phyloP scores from a whole-genome alignment of 1,284 basidiomycete genomes.

The Ceratobasidium sp. region DNA sequence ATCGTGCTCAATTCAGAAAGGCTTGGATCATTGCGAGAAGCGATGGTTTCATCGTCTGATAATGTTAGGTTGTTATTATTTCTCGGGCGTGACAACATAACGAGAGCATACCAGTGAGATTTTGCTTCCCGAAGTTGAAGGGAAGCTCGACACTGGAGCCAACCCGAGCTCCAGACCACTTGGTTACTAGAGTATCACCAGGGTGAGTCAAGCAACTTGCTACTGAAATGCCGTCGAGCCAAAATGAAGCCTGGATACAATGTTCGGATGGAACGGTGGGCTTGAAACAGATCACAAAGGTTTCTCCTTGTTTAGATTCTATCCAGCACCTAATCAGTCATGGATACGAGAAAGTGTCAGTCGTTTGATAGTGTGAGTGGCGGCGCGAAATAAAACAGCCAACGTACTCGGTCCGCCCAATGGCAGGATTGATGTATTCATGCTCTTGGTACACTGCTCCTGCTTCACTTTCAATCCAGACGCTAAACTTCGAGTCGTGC shows the following conservation, averaged over 20 bases:
- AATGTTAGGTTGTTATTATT: background rate
- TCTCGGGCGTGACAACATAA: background rate
- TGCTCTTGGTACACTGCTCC: background rate
- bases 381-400: background rate
- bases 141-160: too few relatives aligned
- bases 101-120: constrained; percentile 15
- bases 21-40: constrained; percentile 16
- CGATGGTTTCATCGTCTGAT: constrained; percentile 28
- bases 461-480: constrained; percentile 5
- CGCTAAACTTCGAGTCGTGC: background rate
- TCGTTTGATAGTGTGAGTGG: too few relatives aligned
- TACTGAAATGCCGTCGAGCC: background rate
- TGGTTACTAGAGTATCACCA: too few relatives aligned
- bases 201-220: too few relatives aligned
- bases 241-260: background rate
- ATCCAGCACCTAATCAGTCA: background rate
- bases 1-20: constrained; percentile 23
- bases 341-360: background rate
- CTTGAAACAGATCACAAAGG: background rate
- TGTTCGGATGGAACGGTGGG: background rate
- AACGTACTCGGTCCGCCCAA: background rate
- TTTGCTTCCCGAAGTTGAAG: constrained; percentile 34
- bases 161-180: too few relatives aligned
- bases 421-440: background rate
- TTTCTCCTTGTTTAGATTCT: constrained; percentile 6